Evolutionary conservation across 2,329 filamentous ascomycete genomes (phyloP).

Genomic region (Xylaria sp.): DNA sequence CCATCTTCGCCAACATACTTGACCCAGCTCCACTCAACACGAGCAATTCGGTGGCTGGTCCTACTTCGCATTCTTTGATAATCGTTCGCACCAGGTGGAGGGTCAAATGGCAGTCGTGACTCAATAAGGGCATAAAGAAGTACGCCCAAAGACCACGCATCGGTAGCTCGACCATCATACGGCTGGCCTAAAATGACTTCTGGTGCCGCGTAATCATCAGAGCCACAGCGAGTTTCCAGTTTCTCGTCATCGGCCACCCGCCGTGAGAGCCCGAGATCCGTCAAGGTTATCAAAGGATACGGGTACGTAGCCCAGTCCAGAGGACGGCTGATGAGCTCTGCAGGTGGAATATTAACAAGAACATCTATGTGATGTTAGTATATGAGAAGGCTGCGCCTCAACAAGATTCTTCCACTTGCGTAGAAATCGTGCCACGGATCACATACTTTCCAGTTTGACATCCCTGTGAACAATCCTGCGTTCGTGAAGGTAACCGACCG

Average conservation of each 20-base stretch:
- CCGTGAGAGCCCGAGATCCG: slow-evolving; percentile 89
- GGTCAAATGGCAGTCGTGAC: slow-evolving; percentile 91
- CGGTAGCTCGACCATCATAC: slow-evolving; percentile 90
- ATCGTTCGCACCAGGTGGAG: slow-evolving; percentile 81
- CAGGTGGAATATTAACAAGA: slow-evolving; percentile 81
- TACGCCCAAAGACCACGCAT: slow-evolving; percentile 95
- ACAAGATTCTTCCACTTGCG: slow-evolving; percentile 21
- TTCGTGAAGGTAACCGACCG: slow-evolving; percentile 85
- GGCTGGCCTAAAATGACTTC: slow-evolving; percentile 95
- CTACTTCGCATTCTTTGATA: slow-evolving; percentile 79
- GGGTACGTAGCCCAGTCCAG: slow-evolving; percentile 80
- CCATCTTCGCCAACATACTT: slow-evolving; percentile 85
- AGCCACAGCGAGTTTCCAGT: slow-evolving; percentile 92
- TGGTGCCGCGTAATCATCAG: slow-evolving; percentile 95
- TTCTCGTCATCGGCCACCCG: slow-evolving; percentile 86
- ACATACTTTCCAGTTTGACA: slow-evolving; percentile 93
- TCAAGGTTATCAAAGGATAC: slow-evolving; percentile 85
- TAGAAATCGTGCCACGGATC: slow-evolving; percentile 18
- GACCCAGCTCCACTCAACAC: slow-evolving; percentile 96
- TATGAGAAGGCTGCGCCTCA: slow-evolving; percentile 20
- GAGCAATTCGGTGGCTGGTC: slow-evolving; percentile 92
- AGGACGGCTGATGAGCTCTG: slow-evolving; percentile 70
- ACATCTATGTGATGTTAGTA: slow-evolving; percentile 70
- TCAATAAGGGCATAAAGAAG: slow-evolving; percentile 93
- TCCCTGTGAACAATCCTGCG: slow-evolving; percentile 93